Percentiles rank a stretch among this genome's conserved stretches.
phyloP scores from a whole-genome alignment of 768 basidiomycete genomes.

The Boletus insuetus region DNA sequence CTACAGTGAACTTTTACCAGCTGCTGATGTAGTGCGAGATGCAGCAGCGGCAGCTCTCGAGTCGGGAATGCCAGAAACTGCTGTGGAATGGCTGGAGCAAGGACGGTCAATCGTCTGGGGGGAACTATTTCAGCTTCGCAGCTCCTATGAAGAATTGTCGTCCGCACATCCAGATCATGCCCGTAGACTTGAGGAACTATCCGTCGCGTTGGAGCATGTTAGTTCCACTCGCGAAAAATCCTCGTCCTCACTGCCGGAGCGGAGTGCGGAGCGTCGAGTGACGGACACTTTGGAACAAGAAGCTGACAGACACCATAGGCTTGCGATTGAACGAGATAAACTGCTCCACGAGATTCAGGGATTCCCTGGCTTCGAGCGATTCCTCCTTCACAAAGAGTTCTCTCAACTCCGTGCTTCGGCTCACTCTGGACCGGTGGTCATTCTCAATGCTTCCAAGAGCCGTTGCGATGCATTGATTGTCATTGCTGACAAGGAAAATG shows the following conservation, averaged over 20 bases:
- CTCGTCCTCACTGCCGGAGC: background rate
- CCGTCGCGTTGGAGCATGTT: background rate
- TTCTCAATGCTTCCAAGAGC: background rate
- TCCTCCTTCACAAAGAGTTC: conserved; percentile 4
- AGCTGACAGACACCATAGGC: background rate
- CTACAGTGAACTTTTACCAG: background rate
- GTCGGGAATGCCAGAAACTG: background rate
- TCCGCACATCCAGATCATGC: conserved; percentile 3
- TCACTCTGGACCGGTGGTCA: background rate
- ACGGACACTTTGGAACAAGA: background rate
- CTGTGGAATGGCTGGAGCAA: conserved; percentile 21
- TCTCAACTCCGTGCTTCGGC: background rate
- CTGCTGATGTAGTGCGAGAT: conserved; percentile 3
- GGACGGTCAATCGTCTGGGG: conserved; percentile 15
- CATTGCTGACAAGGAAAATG: background rate
- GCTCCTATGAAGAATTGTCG: conserved; percentile 1
- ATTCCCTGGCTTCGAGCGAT: conserved; percentile 4
- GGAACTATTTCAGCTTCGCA: conserved; percentile 11
- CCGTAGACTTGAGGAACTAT: background rate
- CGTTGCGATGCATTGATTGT: conserved; percentile 34
- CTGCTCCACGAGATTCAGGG: background rate
- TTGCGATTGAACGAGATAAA: conserved; percentile 6
- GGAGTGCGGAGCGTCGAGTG: too few relatives aligned
- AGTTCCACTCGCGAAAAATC: background rate
- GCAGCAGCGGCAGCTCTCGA: conserved; percentile 9